A percentile compares a stretch with the other conserved stretches of the same genome.
Conservation (phyloP, 2,329 filamentous ascomycete species). For the Aschersonia sp. region DNA sequence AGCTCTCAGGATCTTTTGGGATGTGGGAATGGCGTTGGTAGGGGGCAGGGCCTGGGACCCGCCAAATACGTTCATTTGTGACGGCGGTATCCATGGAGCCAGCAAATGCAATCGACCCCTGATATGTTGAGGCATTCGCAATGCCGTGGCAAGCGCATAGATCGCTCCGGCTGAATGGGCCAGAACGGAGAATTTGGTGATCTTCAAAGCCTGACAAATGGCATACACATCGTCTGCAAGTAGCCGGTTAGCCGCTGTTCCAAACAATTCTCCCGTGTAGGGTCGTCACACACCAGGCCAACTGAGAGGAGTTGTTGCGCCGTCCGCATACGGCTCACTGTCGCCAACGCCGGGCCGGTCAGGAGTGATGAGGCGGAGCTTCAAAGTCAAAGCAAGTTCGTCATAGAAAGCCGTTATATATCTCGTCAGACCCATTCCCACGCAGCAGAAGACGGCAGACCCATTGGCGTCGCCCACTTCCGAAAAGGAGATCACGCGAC, state of each 20-base stretch:
- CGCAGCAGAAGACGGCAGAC: constrained; percentile 87
- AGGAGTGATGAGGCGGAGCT: constrained; percentile 79
- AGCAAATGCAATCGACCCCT: constrained; percentile 86
- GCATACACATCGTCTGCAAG: constrained; percentile 73
- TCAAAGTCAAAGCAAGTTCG: constrained; percentile 78
- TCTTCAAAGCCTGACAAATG: constrained; percentile 82
- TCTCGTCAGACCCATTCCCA: constrained; percentile 92
- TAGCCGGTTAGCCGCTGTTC: constrained; percentile 12
- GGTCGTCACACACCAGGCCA: constrained; percentile 65
- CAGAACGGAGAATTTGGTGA: constrained; percentile 90
- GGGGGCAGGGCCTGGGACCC: constrained; percentile 62
- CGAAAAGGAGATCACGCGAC: constrained; percentile 83
- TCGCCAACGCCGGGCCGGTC: constrained; percentile 90
- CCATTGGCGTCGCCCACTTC: constrained; percentile 90
- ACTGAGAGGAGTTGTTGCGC: constrained; percentile 70
- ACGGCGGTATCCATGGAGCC: constrained; percentile 94
- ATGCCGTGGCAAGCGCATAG: constrained; percentile 84
- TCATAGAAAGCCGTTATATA: constrained; percentile 97
- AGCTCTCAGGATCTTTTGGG: constrained; percentile 79
- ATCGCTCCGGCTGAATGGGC: constrained; percentile 97
- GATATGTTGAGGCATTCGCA: constrained; percentile 93
- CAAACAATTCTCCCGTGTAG: neutral
- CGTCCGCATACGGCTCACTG: constrained; percentile 72
- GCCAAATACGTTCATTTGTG: constrained; percentile 71
- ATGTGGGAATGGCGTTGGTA: constrained; percentile 75